Evolutionary conservation across 2,329 filamentous ascomycete genomes (phyloP), one percentile per base, ranked within the genome.

Genomic region (Stemphylium vesicarium): DNA sequence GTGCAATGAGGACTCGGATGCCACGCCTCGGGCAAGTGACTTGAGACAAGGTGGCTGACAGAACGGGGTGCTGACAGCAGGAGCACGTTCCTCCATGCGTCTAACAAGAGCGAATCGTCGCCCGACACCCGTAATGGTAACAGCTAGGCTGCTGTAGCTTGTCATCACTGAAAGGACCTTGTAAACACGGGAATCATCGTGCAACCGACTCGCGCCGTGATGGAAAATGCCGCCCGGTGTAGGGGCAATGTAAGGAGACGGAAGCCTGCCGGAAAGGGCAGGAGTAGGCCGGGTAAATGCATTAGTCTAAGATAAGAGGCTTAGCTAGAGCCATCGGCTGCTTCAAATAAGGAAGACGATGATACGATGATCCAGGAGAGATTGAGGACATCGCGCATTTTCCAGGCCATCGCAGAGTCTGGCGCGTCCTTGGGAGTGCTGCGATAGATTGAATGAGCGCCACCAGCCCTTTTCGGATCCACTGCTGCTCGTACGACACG

Each of bases 221-320:
- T 31, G 20, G 32, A 18, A 50, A 32, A 50, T 35, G 29, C 22
- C 36, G 32, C 45, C 50, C 48, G 53, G 49, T 50, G 49, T 48
- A 53, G 13, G 53, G 36, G 43, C 43, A 43, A 55, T 55, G 52
- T 50, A 61, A 56, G 41, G 58, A 54, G 49, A 47, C 45, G 56
- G 52, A 32, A 50, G 36, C 10, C 40, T 42, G 24, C 60, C 56
- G 33, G 38, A 46, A 57, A 15, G 46, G 58, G 60, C 50, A 60
- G 57, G 53, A 56, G 53, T 47, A 24, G 52, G 40, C 54, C 56
- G 58, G 60, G 37, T 61, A 61, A 63, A 61, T 63, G 58, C 60
- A 60, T 31, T 53, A 63, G 58, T 49, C 32, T 35, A 22, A 37
- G 53, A 57, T 42, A 57, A 57, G 50, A 43, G 49, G 43, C 52